Evolutionary conservation across 371 early-diverging fungal genomes (phyloP), one percentile per base, ranked within the genome.

Genomic region (Aphelidium insulamus): DNA sequence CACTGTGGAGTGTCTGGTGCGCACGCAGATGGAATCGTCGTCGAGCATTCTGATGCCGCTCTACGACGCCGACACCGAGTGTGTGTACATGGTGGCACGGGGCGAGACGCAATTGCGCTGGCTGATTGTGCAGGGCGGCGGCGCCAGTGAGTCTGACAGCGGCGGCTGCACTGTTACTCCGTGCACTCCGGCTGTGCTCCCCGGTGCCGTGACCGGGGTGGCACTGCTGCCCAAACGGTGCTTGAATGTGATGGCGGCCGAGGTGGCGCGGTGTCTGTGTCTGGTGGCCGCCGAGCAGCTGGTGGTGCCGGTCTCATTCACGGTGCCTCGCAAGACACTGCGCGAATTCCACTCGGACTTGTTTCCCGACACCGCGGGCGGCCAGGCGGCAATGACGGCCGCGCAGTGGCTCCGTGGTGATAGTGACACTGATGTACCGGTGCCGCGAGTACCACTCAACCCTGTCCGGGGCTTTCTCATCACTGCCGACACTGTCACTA

Each of bases 281-380:
- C 54, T 72, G 2, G 49, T 59, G 1, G 47, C 54, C 9, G 66
- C 57, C 36, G 58, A 57, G 3, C 30, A 40, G 2, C 45, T 50
- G 4, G 46, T 81, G 4, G 47, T 77, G 31, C 81, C 79, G 0
- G 51, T 81, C 10, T 54, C 61, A 2, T 65, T 56, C 28, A 47
- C 52, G 14, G 66, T 78, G 0, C 82, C 80, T 0, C 59, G 82
- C 31, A 35, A 72, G 55, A 55, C 62, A 22, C 68, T 75, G 36
- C 48, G 71, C 8, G 83, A 82, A 32, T 82, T 78, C 38, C 76
- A 77, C 34, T 45, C 55, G 9, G 79, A 79, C 24, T 43, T 84
- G 5, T 84, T 69, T 37, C 82, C 82, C 11, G 72, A 77, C 11
- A 77, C 80, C 6, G 55, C 56, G 12, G 66, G 66, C 4, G 40